Evolutionary conservation across 2,329 filamentous ascomycete genomes (phyloP).

Genomic region (Calonectria naviculata): DNA sequence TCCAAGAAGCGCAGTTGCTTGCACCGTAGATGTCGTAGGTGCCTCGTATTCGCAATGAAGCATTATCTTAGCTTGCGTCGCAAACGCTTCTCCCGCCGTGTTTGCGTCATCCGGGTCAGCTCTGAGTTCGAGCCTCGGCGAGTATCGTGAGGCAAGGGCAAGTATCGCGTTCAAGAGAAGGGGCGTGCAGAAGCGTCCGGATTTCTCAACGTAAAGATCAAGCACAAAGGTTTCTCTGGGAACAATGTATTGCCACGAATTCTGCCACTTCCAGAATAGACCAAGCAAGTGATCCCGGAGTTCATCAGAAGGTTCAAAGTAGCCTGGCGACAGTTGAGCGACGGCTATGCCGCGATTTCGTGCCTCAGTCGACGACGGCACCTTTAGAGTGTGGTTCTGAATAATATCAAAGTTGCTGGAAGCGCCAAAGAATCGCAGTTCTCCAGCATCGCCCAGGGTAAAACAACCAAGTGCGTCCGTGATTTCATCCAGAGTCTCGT

Average conservation of each 20-base stretch:
- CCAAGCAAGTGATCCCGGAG: slow-evolving; percentile 18
- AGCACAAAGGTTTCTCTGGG: slow-evolving; percentile 14
- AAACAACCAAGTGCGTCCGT: slow-evolving; percentile 12
- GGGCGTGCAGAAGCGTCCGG: slow-evolving; percentile 19
- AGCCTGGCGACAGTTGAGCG: slow-evolving; percentile 9
- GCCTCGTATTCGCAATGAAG: slow-evolving; percentile 23
- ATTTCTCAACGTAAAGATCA: slow-evolving; percentile 13
- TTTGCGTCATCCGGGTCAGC: slow-evolving; percentile 15
- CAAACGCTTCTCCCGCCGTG: slow-evolving; percentile 21
- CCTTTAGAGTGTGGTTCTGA: slow-evolving; percentile 5
- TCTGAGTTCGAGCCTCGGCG: slow-evolving; percentile 14
- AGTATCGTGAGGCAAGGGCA: slow-evolving; percentile 20
- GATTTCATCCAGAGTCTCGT: background rate
- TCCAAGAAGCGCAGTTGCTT: slow-evolving; percentile 18
- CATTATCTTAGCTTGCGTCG: slow-evolving; percentile 20
- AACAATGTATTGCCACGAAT: slow-evolving; percentile 26
- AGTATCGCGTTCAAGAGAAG: slow-evolving; percentile 21
- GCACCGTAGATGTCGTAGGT: slow-evolving; percentile 19
- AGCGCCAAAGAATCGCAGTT: slow-evolving; percentile 13
- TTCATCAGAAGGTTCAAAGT: slow-evolving; percentile 15
- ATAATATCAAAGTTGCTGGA: slow-evolving; percentile 6
- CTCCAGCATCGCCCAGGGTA: slow-evolving; percentile 12
- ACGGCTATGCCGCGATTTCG: slow-evolving; percentile 4
- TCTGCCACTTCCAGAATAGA: slow-evolving; percentile 26
- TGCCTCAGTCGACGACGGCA: slow-evolving; percentile 11